Percentiles rank a stretch among this genome's conserved stretches.
Evolutionary conservation across 1,284 basidiomycete genomes (phyloP).

Genomic region (Ceratobasidium sp.): DNA sequence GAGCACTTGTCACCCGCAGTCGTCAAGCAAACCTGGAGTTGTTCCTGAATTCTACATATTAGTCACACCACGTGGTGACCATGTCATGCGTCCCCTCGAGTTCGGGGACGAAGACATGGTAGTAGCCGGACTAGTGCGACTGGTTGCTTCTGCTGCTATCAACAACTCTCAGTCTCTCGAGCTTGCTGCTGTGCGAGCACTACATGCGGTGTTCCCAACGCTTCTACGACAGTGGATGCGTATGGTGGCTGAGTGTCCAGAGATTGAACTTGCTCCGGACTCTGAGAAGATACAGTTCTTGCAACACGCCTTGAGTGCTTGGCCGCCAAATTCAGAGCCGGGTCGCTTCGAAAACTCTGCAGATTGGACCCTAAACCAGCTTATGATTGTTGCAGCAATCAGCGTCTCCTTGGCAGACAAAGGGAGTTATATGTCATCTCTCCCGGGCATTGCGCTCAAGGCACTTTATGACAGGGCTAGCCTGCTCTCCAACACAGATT

Average conservation of each 20-base stretch:
- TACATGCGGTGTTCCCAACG: not conserved
- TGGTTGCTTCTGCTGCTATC: not conserved
- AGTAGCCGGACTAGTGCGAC: not conserved
- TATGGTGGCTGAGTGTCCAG: not conserved
- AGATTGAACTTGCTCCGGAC: not conserved
- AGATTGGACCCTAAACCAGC: not conserved
- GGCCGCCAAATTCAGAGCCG: not conserved
- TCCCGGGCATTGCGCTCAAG: not conserved
- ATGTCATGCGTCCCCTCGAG: not conserved
- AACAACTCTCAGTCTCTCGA: not conserved
- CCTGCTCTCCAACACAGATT: too few relatives aligned
- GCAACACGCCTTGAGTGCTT: not conserved
- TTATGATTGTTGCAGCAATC: not conserved
- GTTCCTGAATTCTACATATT: not conserved
- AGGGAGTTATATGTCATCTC: not conserved
- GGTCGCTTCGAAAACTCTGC: not conserved
- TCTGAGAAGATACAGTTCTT: not conserved
- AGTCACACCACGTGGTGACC: not conserved
- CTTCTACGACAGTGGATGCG: not conserved
- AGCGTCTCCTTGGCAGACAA: not conserved
- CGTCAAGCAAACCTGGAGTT: too few relatives aligned
- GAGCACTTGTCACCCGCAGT: conserved; percentile 11
- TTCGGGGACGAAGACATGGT: not conserved
- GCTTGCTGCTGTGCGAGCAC: not conserved
- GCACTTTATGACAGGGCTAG: not conserved